A percentile compares a stretch with the other conserved stretches of the same genome.
phyloP scores from a whole-genome alignment of 192 early-diverging fungal species.

The Coemansia sp. region DNA sequence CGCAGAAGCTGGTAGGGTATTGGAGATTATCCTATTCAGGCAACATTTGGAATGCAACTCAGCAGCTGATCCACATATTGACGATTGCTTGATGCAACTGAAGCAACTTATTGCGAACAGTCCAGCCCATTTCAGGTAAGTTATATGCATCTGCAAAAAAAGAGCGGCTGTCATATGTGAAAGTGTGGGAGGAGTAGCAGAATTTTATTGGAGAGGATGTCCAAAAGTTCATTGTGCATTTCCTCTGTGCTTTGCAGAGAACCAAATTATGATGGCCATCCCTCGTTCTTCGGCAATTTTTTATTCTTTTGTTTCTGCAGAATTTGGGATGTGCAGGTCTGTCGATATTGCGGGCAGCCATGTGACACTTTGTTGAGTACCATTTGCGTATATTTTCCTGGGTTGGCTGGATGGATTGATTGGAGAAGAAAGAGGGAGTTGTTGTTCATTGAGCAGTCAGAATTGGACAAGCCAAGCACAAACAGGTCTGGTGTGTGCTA shows the following conservation, averaged over 20 bases:
- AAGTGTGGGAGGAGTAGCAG: background rate
- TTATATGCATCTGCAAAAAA: background rate
- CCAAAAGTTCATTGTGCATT: background rate
- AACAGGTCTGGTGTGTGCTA: background rate
- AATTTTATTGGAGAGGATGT: slow-evolving; percentile 4
- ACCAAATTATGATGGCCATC: background rate
- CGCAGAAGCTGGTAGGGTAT: slow-evolving; percentile 63
- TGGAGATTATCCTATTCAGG: slow-evolving; percentile 48
- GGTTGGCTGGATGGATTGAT: too few species aligned
- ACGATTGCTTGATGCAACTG: slow-evolving; percentile 16
- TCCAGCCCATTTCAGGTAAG: slow-evolving; percentile 12
- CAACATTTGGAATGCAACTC: slow-evolving; percentile 2
- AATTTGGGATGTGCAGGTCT: slow-evolving; percentile 3
- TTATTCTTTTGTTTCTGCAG: background rate
- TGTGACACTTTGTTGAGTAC: slow-evolving; percentile 6
- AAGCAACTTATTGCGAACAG: slow-evolving; percentile 3
- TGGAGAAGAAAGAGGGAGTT: too few species aligned
- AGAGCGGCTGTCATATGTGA: slow-evolving; percentile 2
- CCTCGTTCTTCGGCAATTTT: background rate
- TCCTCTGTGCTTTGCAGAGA: background rate
- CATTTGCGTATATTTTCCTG: too few species aligned
- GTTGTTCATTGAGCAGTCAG: too few species aligned
- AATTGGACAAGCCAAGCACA: too few species aligned
- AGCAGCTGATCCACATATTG: slow-evolving; percentile 5
- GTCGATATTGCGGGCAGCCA: slow-evolving; percentile 12